A percentile compares a stretch with the other conserved stretches of the same genome.
Conservation (phyloP, 73 alveolate species). For the Paramecium bursaria region DNA sequence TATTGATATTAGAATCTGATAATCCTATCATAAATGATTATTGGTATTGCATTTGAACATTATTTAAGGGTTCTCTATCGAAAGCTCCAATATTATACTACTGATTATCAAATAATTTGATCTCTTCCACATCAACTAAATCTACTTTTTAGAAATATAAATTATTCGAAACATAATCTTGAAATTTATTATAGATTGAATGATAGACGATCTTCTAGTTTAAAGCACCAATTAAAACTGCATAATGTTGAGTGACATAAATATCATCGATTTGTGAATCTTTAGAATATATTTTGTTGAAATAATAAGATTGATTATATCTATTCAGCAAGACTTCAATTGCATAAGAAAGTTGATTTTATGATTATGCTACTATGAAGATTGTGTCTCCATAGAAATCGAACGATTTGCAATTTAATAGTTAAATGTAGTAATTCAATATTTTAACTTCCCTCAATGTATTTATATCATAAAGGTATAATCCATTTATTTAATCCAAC, state of each 20-base stretch:
- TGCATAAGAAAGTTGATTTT: slow-evolving; percentile 20
- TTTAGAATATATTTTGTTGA: slow-evolving; percentile 32
- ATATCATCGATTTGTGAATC: slow-evolving; percentile 46
- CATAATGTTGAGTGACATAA: slow-evolving; percentile 36
- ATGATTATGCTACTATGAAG: slow-evolving; percentile 14
- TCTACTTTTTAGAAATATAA: slow-evolving; percentile 41
- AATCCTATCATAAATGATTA: slow-evolving; percentile 60
- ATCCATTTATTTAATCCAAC: slow-evolving; percentile 4
- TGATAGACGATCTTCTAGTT: slow-evolving; percentile 22
- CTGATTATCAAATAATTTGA: neutral
- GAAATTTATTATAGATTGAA: slow-evolving; percentile 23
- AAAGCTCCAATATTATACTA: slow-evolving; percentile 3
- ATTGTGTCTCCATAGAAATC: slow-evolving; percentile 43
- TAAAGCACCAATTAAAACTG: slow-evolving; percentile 21
- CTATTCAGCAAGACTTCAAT: slow-evolving; percentile 42
- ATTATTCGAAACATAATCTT: neutral
- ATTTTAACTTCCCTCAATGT: neutral
- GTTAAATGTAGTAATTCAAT: neutral
- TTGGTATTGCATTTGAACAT: slow-evolving; percentile 5
- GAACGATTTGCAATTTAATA: neutral
- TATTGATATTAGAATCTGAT: slow-evolving; percentile 20
- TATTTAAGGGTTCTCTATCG: slow-evolving; percentile 33
- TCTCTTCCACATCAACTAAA: slow-evolving; percentile 44
- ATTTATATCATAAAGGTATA: slow-evolving; percentile 4
- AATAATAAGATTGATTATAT: slow-evolving; percentile 5